These are phyloP conservation scores for Hanseniaspora hatyaiensis DNA, from an alignment of 805 yeast species.

Conservation along the genomic window DNA sequence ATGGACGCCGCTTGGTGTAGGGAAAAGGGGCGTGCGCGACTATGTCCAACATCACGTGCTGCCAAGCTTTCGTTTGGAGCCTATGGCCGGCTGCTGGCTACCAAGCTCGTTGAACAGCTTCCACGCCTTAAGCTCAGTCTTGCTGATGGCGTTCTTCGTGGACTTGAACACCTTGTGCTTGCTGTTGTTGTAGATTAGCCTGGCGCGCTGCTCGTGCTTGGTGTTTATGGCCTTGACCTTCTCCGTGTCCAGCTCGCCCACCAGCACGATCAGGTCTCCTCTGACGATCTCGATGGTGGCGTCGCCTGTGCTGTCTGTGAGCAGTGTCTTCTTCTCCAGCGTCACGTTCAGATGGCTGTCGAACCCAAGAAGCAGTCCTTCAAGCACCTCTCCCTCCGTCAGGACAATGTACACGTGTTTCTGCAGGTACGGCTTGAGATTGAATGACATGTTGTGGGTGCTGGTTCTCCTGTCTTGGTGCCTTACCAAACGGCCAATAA, in stretches of 20 bases:
- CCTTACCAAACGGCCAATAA: no score
- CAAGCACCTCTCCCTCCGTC: constrained; percentile 43
- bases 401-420: constrained; percentile 46
- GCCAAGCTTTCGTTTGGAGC: not conserved
- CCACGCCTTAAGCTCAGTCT: constrained; percentile 27
- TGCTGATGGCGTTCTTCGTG: constrained; percentile 36
- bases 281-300: constrained; percentile 21
- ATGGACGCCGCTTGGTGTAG: no score
- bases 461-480: no score
- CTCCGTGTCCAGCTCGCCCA: constrained; percentile 24
- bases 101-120: constrained; percentile 1
- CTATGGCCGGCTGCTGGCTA: no score
- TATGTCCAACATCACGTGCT: no score
- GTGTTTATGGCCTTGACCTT: constrained; percentile 25
- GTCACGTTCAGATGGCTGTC: constrained; percentile 54
- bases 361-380: constrained; percentile 45
- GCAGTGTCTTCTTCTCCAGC: constrained; percentile 27
- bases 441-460: constrained; percentile 24
- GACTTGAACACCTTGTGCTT: constrained; percentile 45
- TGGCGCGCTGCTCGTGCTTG: constrained; percentile 32
- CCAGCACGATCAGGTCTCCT: constrained; percentile 28
- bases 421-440: constrained; percentile 27
- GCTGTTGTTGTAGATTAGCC: constrained; percentile 47
- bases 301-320: not conserved
- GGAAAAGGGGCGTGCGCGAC: no score